These are phyloP conservation scores for Kodamaea fukazawae DNA, from an alignment of 805 yeast genomes.

Conservation along the genomic window DNA sequence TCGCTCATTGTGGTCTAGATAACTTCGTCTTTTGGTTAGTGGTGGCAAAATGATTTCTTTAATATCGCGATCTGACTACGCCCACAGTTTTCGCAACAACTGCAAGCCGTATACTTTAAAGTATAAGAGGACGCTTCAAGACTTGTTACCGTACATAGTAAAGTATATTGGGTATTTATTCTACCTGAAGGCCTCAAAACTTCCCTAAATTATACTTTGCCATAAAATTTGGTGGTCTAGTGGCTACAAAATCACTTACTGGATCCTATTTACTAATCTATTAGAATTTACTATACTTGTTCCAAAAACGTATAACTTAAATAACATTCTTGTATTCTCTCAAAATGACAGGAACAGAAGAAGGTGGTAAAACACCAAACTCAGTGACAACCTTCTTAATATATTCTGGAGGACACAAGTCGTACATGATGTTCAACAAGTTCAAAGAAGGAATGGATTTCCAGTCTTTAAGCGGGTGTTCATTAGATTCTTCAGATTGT, in stretches of 20 bases:
- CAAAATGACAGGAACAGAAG: constrained; percentile 95
- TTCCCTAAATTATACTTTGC: no score
- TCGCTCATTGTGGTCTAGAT: constrained; percentile 25
- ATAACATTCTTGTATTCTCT: constrained; percentile 72
- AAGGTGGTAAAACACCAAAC: constrained; percentile 93
- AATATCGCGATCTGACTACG: constrained; percentile 1
- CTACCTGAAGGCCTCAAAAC: no score
- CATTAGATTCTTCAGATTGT: constrained; percentile 20
- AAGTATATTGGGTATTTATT: no score
- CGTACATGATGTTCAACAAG: constrained; percentile 84
- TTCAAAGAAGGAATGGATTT: constrained; percentile 59
- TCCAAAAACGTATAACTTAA: constrained; percentile 1
- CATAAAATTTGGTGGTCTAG: no score
- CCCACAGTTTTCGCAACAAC: neutral
- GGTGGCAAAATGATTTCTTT: constrained; percentile 11
- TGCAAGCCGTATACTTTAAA: neutral
- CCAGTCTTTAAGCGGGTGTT: constrained; percentile 59
- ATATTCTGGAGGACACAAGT: constrained; percentile 89
- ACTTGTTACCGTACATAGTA: no score
- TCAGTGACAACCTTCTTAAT: constrained; percentile 95
- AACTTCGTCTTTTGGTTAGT: constrained; percentile 1
- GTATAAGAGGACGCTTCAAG: no score
- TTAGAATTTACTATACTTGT: no score
- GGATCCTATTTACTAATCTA: no score
- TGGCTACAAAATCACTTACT: no score